These are phyloP conservation scores for Fusarium sterilihyphosum DNA, from an alignment of 2,329 filamentous ascomycete genomes.

Conservation along the genomic window DNA sequence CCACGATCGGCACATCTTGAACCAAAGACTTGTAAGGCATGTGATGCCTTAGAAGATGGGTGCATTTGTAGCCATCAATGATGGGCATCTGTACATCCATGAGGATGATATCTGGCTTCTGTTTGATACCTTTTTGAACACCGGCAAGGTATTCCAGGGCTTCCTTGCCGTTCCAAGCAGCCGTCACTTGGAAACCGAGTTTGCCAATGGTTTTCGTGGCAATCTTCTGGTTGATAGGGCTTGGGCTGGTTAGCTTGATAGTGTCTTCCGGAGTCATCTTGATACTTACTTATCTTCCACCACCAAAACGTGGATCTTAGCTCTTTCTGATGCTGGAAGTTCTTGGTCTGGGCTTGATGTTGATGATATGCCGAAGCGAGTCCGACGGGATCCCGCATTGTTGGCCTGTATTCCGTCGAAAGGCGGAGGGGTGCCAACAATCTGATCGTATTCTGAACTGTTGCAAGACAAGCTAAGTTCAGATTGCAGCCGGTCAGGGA, in stretches of 20 bases:
- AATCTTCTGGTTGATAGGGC: slow-evolving; percentile 77
- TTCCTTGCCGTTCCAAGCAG: slow-evolving; percentile 82
- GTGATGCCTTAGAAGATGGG: slow-evolving; percentile 76
- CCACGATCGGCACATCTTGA: slow-evolving; percentile 75
- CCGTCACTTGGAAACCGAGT: slow-evolving; percentile 75
- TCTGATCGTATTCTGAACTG: slow-evolving; percentile 70
- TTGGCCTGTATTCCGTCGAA: slow-evolving; percentile 40
- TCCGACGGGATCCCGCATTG: slow-evolving; percentile 43
- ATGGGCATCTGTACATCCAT: slow-evolving; percentile 84
- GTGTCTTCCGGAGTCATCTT: neutral
- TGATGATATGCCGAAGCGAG: slow-evolving; percentile 47
- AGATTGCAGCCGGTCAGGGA: slow-evolving; percentile 74
- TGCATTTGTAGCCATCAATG: slow-evolving; percentile 81
- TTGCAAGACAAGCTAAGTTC: slow-evolving; percentile 73
- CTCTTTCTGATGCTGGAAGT: slow-evolving; percentile 66
- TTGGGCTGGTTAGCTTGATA: slow-evolving; percentile 43
- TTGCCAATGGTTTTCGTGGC: slow-evolving; percentile 79
- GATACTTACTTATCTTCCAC: slow-evolving; percentile 80
- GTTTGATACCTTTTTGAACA: slow-evolving; percentile 59
- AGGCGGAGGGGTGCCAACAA: slow-evolving; percentile 52
- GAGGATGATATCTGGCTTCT: slow-evolving; percentile 77
- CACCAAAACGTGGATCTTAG: slow-evolving; percentile 75
- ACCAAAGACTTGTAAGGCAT: slow-evolving; percentile 69
- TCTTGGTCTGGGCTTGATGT: slow-evolving; percentile 56
- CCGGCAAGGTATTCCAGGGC: slow-evolving; percentile 76